Conservation (phyloP, 768 basidiomycete species). For the Pleurotus cornucopiae region DNA sequence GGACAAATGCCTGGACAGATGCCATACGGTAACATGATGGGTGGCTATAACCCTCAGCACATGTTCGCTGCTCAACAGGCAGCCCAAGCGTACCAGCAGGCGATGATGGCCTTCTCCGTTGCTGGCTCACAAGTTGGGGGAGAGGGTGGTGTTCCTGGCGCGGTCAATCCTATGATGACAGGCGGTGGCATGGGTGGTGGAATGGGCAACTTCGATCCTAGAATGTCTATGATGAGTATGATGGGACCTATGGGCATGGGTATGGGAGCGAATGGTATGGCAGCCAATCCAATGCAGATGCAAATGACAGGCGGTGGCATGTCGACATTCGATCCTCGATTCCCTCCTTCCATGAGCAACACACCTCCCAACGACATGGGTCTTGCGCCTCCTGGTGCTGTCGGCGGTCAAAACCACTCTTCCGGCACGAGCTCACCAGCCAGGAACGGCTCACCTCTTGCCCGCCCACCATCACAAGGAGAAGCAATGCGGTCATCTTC, state of each 20-base stretch:
- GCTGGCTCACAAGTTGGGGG: slow-evolving; percentile 74
- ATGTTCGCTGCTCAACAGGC: slow-evolving; percentile 86
- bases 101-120: slow-evolving; percentile 77
- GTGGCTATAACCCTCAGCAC: slow-evolving; percentile 64
- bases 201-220: slow-evolving; percentile 55
- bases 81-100: slow-evolving; percentile 84
- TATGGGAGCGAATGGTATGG: slow-evolving; percentile 10
- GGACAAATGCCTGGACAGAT: slow-evolving; percentile 31
- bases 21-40: slow-evolving; percentile 60
- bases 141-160: slow-evolving; percentile 38
- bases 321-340: slow-evolving; percentile 55
- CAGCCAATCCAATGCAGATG: slow-evolving; percentile 31
- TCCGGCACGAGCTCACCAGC: slow-evolving; percentile 51
- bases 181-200: slow-evolving; percentile 22
- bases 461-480: slow-evolving; percentile 25
- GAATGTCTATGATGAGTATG: slow-evolving; percentile 82
- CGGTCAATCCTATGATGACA: slow-evolving; percentile 54
- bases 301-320: slow-evolving; percentile 55
- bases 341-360: slow-evolving; percentile 34
- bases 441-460: slow-evolving; percentile 50
- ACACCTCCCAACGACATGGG: slow-evolving; percentile 25
- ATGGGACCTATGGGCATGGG: slow-evolving; percentile 33
- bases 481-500: slow-evolving; percentile 18
- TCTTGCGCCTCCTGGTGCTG: slow-evolving; percentile 30
- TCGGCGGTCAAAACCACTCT: slow-evolving; percentile 23